Evolutionary conservation across 495 filamentous ascomycete genomes (phyloP).

Genomic region (Lasiosphaeria miniovina): DNA sequence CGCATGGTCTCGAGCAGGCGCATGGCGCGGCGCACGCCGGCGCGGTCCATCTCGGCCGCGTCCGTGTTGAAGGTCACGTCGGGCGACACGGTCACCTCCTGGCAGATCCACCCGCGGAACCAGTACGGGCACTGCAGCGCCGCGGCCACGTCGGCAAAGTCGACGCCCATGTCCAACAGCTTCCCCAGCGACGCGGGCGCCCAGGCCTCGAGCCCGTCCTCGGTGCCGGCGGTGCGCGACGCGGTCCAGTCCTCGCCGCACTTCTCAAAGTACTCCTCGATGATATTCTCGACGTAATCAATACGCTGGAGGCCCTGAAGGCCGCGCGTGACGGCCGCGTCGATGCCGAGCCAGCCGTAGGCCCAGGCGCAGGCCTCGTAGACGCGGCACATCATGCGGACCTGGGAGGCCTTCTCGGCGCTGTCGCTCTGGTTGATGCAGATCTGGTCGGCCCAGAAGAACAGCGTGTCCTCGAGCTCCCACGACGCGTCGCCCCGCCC

Average conservation of each 20-base stretch:
- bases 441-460: conserved; percentile 26
- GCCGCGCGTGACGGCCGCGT: not conserved
- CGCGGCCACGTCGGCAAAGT: not conserved
- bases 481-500: not conserved
- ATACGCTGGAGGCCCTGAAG: not conserved
- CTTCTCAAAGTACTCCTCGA: not conserved
- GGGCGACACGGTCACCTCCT: conserved; percentile 1
- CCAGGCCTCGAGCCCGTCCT: not conserved
- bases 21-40: not conserved
- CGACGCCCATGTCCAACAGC: not conserved
- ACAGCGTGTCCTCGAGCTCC: not conserved
- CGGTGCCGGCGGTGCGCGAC: not conserved
- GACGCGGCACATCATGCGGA: conserved; percentile 20
- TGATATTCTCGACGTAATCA: not conserved
- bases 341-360: conserved; percentile 19
- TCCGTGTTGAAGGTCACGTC: conserved; percentile 7
- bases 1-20: not conserved
- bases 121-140: not conserved
- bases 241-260: not conserved
- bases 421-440: conserved; percentile 29
- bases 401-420: conserved; percentile 22
- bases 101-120: conserved; percentile 9
- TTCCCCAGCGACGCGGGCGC: not conserved
- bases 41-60: not conserved
- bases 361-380: conserved; percentile 16